Percentiles rank a stretch among this genome's conserved stretches.
Conservation (phyloP, 192 early-diverging fungal species). For the Mortierella claussenii region DNA sequence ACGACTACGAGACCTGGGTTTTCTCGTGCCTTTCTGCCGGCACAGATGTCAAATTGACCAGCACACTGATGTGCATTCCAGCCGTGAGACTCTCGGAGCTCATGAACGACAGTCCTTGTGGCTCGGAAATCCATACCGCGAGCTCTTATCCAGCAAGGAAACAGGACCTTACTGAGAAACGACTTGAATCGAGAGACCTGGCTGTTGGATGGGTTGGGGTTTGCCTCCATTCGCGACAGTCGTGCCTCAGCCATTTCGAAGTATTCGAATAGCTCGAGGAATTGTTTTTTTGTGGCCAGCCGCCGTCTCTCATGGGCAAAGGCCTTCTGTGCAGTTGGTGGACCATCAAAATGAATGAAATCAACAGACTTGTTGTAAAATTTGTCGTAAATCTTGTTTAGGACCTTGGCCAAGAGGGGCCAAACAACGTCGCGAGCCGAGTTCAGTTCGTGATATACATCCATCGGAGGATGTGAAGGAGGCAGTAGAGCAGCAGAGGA, state of each 20-base stretch:
- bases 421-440: conserved; percentile 32
- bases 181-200: conserved; percentile 13
- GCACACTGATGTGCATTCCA: conserved; percentile 15
- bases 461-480: conserved; percentile 14
- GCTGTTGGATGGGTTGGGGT: conserved; percentile 22
- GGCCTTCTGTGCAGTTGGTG: conserved; percentile 21
- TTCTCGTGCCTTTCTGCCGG: conserved; percentile 20
- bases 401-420: conserved; percentile 27
- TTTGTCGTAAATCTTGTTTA: conserved; percentile 19
- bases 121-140: conserved; percentile 3
- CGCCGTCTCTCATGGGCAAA: conserved; percentile 27
- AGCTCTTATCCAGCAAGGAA: conserved; percentile 2
- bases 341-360: conserved; percentile 32
- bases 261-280: conserved; percentile 10
- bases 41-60: conserved; percentile 31
- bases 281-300: conserved; percentile 14
- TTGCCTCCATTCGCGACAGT: conserved; percentile 20
- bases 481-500: conserved; percentile 5
- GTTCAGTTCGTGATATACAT: conserved; percentile 26
- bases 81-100: conserved; percentile 5
- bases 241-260: conserved; percentile 14
- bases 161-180: conserved; percentile 5
- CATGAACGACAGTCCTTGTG: not conserved
- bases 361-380: conserved; percentile 24
- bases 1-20: conserved; percentile 20